A percentile compares a stretch with the other conserved stretches of the same genome.
Conservation (phyloP, 192 early-diverging fungal genomes). For the Backusella sp. region DNA sequence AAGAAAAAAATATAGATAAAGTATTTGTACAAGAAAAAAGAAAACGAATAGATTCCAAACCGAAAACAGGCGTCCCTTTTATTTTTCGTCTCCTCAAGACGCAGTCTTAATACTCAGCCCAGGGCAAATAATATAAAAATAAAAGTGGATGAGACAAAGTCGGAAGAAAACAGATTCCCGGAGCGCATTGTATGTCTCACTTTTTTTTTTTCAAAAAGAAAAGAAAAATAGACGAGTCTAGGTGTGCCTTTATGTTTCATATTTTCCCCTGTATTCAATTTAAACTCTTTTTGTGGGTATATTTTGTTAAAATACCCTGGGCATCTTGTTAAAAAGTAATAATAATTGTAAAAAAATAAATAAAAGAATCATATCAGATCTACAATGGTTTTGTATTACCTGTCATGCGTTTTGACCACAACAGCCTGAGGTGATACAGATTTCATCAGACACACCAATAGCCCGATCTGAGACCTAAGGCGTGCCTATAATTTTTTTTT, state of each 20-base stretch:
- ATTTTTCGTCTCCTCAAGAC: neutral
- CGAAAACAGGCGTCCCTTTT: neutral
- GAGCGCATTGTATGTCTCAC: constrained; percentile 3
- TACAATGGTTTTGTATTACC: neutral
- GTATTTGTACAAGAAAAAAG: neutral
- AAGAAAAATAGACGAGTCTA: constrained; percentile 2
- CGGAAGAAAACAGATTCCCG: neutral
- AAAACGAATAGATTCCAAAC: neutral
- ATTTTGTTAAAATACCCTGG: neutral
- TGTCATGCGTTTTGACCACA: constrained; percentile 1
- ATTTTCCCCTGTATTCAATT: neutral
- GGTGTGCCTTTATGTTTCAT: constrained; percentile 9
- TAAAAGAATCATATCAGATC: neutral
- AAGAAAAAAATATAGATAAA: neutral
- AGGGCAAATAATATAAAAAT: constrained; percentile 2
- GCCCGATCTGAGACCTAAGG: neutral
- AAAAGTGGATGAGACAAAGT: constrained; percentile 6
- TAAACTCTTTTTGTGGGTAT: neutral
- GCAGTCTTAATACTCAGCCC: constrained; percentile 7
- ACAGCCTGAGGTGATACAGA: neutral
- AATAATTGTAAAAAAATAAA: neutral
- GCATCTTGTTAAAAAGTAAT: neutral
- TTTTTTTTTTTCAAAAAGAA: constrained; percentile 1
- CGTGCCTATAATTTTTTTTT: constrained; percentile 1
- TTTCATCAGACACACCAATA: neutral